Percentiles rank a stretch among this genome's conserved stretches.
These are phyloP conservation scores for Fibroporia radiculosa DNA, from an alignment of 768 basidiomycete genomes.

Conservation along the genomic window DNA sequence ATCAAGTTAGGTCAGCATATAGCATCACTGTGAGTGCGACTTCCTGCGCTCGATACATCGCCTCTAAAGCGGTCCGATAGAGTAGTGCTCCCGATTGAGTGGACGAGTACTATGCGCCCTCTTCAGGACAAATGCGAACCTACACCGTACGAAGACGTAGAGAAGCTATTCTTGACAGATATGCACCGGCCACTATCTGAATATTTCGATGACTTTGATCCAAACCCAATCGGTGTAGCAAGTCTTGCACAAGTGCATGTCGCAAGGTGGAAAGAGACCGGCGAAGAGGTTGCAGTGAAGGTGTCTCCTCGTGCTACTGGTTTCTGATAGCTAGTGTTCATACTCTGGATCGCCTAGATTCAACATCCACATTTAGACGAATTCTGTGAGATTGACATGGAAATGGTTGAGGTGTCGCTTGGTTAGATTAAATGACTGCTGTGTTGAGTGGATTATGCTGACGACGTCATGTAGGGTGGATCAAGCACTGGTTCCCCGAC, in stretches of 20 bases:
- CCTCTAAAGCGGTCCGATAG: conserved; percentile 24
- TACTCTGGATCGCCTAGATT: conserved; percentile 30
- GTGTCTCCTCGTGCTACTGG: conserved; percentile 26
- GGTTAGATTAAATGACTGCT: conserved; percentile 31
- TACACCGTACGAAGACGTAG: conserved; percentile 71
- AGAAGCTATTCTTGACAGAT: conserved; percentile 70
- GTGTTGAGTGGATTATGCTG: conserved; percentile 4
- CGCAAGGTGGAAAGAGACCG: conserved; percentile 62
- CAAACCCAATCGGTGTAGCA: conserved; percentile 87
- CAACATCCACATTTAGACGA: conserved; percentile 94
- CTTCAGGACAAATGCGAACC: conserved; percentile 93
- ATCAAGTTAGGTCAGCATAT: conserved; percentile 89
- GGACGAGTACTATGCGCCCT: conserved; percentile 49
- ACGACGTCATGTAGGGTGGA: conserved; percentile 46
- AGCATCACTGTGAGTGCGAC: conserved; percentile 50
- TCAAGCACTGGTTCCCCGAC: conserved; percentile 90
- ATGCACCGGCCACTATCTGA: conserved; percentile 66
- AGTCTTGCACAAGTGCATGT: conserved; percentile 95
- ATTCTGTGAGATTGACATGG: conserved; percentile 87
- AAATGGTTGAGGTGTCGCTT: conserved; percentile 70
- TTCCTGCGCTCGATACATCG: conserved; percentile 1
- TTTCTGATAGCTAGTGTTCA: conserved; percentile 2
- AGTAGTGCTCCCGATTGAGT: conserved; percentile 53
- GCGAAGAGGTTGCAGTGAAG: conserved; percentile 81
- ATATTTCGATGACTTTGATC: conserved; percentile 81